These are phyloP conservation scores for Penstemon davidsonii DNA, from an alignment of 257 asterid genomes.

Conservation along the genomic window DNA sequence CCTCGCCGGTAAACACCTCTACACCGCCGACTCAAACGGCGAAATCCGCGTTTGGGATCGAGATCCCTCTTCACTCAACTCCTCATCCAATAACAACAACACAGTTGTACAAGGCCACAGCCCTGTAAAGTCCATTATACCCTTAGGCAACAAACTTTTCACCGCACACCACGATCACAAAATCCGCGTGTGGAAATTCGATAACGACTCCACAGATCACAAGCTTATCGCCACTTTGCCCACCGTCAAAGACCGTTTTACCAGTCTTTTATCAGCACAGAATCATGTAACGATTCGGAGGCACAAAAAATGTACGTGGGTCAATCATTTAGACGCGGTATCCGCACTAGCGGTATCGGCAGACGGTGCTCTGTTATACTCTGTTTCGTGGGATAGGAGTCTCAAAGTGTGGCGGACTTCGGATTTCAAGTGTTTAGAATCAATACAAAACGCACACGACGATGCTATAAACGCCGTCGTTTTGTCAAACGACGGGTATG, in stretches of 20 bases:
- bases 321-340: slow-evolving; percentile 75
- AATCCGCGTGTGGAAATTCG: slow-evolving; percentile 73
- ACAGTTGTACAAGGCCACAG: slow-evolving; percentile 35
- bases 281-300: slow-evolving; percentile 65
- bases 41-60: slow-evolving; percentile 51
- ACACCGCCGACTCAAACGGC: slow-evolving; percentile 59
- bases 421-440: slow-evolving; percentile 67
- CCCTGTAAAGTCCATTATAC: slow-evolving; percentile 47
- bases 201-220: slow-evolving; percentile 23
- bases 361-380: slow-evolving; percentile 54
- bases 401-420: slow-evolving; percentile 74
- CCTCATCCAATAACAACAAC: slow-evolving; percentile 1
- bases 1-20: slow-evolving; percentile 57
- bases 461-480: slow-evolving; percentile 78
- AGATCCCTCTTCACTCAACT: slow-evolving; percentile 19
- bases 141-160: slow-evolving; percentile 50
- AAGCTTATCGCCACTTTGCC: slow-evolving; percentile 56
- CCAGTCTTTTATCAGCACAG: slow-evolving; percentile 42
- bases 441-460: slow-evolving; percentile 66
- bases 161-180: slow-evolving; percentile 72
- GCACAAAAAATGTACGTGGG: slow-evolving; percentile 71
- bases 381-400: slow-evolving; percentile 83
- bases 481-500: slow-evolving; percentile 41
- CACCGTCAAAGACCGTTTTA: slow-evolving; percentile 52
- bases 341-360: slow-evolving; percentile 53